phyloP scores from a whole-genome alignment of 768 basidiomycete species.

The Rhodotorula taiwanensis region DNA sequence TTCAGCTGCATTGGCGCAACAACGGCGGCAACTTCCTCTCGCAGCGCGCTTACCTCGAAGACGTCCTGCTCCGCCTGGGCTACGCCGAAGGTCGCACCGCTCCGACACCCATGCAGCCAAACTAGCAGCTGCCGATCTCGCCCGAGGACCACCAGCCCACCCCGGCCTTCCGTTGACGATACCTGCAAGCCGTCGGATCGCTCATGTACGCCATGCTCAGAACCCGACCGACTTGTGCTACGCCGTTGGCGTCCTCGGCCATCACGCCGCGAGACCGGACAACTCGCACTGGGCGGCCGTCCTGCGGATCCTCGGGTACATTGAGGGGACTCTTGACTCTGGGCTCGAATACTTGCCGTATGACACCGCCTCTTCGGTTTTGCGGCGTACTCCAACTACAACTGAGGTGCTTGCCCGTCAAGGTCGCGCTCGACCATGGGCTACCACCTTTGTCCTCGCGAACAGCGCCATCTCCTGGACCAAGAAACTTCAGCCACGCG shows the following conservation, averaged over 20 bases:
- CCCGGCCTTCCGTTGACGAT: not conserved
- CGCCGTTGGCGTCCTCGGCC: constrained; percentile 1
- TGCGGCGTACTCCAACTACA: not conserved
- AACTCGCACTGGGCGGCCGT: constrained; percentile 39
- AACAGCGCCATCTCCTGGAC: not conserved
- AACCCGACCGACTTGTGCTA: not conserved
- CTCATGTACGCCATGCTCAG: constrained; percentile 30
- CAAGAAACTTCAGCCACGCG: not conserved
- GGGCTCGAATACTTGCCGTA: constrained; percentile 2
- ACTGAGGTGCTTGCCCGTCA: not conserved
- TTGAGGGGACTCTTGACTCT: constrained; percentile 43
- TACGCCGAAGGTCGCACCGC: not conserved
- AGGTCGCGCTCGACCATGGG: not conserved
- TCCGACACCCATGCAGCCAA: constrained; percentile 9
- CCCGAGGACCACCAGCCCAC: not conserved
- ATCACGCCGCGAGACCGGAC: not conserved
- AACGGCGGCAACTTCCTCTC: constrained; percentile 12
- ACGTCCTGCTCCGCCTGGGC: not conserved
- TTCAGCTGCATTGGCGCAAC: not conserved
- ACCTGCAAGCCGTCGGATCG: constrained; percentile 24
- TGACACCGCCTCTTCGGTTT: not conserved
- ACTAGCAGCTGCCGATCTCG: not conserved
- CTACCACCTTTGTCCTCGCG: not conserved
- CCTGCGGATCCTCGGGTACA: constrained; percentile 43
- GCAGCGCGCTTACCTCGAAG: constrained; percentile 1